Base-by-base conservation (phyloP, 805 yeast genomes). In the Lachancea sp. region DNA sequence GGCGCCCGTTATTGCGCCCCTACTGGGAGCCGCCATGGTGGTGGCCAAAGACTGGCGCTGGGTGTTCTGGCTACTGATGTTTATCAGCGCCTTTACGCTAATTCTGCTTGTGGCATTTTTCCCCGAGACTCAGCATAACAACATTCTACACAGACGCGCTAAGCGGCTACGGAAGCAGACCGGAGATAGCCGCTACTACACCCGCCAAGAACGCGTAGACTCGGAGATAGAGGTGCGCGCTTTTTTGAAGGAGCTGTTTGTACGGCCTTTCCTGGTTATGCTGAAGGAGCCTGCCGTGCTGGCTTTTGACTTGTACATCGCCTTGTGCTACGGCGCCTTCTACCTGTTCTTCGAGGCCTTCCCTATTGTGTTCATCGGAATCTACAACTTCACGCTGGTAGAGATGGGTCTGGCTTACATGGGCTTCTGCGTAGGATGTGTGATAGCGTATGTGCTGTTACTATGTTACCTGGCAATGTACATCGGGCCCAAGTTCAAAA, bases 271-370 rank as follows among this genome's bases (percentile, higher is more conserved):
- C 41, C 70, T 70, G 45, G 66, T 80, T 42, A 68, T 73, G 16
- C 27, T 72, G 18, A 50, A 59, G 42, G 85, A 80, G 56, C 85
- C 85, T 0, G 77, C 77, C 20, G 73, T 79, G n/a, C 47, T 79
- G 13, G 66, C 78, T 22, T 70, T 78, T 47, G 71, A 79, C 54
- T 17, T 73, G 22, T 79, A 78, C 57, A 63, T 75, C 50, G 77
- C 80, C 0, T 52, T 79, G 42, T 66, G 71, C 4, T 80, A 79
- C 57, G 75, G 81, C 19, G 59, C 73, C 20, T 51, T 76, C 49
- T 81, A 77, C 58, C 57, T 78, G 19, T 79, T 75, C 68, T 77
- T 79, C 53, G 85, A 81, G 59, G 79, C 78, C 3, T 77, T 77
- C 62, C 85, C 86, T 9, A 65, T 79, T 32, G 78, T 76, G 2